phyloP scores from a whole-genome alignment of 2,329 filamentous ascomycete species.

The Ophiocordyceps camponoti-saundersi region DNA sequence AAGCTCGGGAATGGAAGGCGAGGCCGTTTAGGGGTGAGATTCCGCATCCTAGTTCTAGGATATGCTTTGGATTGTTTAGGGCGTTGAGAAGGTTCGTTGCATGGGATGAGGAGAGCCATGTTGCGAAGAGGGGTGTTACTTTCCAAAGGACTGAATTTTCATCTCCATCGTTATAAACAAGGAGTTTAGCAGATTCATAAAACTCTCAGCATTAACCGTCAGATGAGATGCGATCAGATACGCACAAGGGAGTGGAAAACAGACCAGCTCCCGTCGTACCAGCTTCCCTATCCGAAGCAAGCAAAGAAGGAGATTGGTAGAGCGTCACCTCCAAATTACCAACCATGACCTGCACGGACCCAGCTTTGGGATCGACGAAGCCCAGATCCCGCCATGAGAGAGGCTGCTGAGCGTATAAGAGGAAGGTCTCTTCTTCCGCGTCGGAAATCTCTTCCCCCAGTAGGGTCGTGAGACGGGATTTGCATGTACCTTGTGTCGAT shows the following conservation, averaged over 20 bases:
- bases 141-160: slow-evolving; percentile 64
- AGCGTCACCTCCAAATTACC: slow-evolving; percentile 56
- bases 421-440: slow-evolving; percentile 48
- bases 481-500: no score
- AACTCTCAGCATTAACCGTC: no score
- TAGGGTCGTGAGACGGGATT: no score
- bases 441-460: no score
- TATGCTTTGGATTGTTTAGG: slow-evolving; percentile 33
- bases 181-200: no score
- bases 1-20: slow-evolving; percentile 42
- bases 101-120: slow-evolving; percentile 50
- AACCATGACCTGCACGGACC: slow-evolving; percentile 49
- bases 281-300: slow-evolving; percentile 56
- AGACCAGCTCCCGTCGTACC: slow-evolving; percentile 36
- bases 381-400: slow-evolving; percentile 59
- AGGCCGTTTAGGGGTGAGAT: slow-evolving; percentile 68
- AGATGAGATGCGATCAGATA: not conserved
- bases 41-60: slow-evolving; percentile 79
- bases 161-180: no score
- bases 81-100: slow-evolving; percentile 42
- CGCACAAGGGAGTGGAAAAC: slow-evolving; percentile 1
- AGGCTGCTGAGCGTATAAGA: slow-evolving; percentile 63
- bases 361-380: slow-evolving; percentile 60
- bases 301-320: slow-evolving; percentile 66
- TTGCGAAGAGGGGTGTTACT: slow-evolving; percentile 66